phyloP scores from a whole-genome alignment of 306 rosid species.

The Fragaria vesca region DNA sequence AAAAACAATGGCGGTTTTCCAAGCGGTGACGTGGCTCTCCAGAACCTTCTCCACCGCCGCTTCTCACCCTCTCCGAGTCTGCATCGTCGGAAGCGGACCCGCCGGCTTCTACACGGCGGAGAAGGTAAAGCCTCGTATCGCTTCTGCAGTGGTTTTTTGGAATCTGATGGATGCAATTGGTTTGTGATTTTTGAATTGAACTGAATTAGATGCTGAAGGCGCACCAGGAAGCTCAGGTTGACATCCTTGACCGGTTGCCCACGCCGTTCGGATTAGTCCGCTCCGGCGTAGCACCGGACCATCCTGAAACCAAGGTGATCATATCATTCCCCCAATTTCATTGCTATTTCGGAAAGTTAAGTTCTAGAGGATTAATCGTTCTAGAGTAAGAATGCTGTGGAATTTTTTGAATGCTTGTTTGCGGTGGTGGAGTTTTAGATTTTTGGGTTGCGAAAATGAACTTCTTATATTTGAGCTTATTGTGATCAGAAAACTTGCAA shows the following conservation, averaged over 20 bases:
- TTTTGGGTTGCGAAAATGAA: constrained; percentile 17
- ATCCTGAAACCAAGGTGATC: constrained; percentile 90
- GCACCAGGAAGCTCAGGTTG: constrained; percentile 63
- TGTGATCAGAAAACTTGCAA: constrained; percentile 58
- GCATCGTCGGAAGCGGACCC: constrained; percentile 93
- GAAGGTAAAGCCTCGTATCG: constrained; percentile 41
- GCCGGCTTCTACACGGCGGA: constrained; percentile 93
- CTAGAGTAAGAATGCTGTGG: too few relatives aligned
- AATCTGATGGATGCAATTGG: not conserved
- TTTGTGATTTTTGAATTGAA: constrained; percentile 10
- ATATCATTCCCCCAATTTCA: not conserved
- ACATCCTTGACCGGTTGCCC: constrained; percentile 82
- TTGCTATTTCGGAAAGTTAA: not conserved
- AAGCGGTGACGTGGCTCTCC: constrained; percentile 38
- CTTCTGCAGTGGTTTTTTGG: too few relatives aligned
- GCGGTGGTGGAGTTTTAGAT: not conserved
- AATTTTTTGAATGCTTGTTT: not conserved
- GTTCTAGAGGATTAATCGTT: not conserved
- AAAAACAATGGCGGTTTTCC: constrained; percentile 30
- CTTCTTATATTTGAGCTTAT: constrained; percentile 42
- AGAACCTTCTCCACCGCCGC: constrained; percentile 55
- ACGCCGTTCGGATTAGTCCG: constrained; percentile 89
- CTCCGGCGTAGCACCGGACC: constrained; percentile 96
- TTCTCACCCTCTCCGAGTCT: constrained; percentile 54
- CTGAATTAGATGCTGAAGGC: constrained; percentile 65